Conservation (phyloP, 2,329 filamentous ascomycete species). For the Zasmidium angulare region DNA sequence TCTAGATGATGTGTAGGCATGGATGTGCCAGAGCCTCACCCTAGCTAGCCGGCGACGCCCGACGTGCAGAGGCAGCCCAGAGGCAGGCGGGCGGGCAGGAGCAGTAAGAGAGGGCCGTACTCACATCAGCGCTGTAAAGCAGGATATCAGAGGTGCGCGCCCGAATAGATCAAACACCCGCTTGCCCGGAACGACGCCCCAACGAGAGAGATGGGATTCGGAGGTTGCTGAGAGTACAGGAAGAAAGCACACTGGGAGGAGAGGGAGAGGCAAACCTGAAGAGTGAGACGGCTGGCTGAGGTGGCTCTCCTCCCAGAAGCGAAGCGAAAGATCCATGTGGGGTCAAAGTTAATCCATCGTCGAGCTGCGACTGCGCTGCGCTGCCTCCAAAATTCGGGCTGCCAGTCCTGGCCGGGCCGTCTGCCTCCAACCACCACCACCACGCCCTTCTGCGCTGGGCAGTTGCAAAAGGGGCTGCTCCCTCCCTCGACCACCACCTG, state of each 20-base stretch:
- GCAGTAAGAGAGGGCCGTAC: too few species aligned
- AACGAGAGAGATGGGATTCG: slow-evolving; percentile 5
- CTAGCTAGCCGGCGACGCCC: not conserved
- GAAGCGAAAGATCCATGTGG: too few species aligned
- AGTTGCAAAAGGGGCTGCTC: not conserved
- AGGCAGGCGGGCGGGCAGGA: too few species aligned
- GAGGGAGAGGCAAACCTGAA: not conserved
- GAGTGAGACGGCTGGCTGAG: too few species aligned
- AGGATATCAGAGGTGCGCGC: slow-evolving; percentile 1
- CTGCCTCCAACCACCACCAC: not conserved
- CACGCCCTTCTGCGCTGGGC: not conserved
- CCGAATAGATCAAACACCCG: slow-evolving; percentile 11
- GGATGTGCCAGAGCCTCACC: not conserved
- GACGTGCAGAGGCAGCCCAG: not conserved
- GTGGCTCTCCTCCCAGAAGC: too few species aligned
- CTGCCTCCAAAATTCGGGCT: not conserved
- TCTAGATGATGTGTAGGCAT: not conserved
- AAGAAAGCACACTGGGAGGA: not conserved
- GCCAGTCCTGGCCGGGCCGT: not conserved
- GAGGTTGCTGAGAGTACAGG: not conserved
- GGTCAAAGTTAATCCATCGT: too few species aligned
- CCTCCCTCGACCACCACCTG: not conserved
- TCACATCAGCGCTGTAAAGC: too few species aligned
- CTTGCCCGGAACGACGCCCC: slow-evolving; percentile 4
- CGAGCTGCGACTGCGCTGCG: too few species aligned